phyloP scores from a whole-genome alignment of 345 rosid species.

The Populus nigra region DNA sequence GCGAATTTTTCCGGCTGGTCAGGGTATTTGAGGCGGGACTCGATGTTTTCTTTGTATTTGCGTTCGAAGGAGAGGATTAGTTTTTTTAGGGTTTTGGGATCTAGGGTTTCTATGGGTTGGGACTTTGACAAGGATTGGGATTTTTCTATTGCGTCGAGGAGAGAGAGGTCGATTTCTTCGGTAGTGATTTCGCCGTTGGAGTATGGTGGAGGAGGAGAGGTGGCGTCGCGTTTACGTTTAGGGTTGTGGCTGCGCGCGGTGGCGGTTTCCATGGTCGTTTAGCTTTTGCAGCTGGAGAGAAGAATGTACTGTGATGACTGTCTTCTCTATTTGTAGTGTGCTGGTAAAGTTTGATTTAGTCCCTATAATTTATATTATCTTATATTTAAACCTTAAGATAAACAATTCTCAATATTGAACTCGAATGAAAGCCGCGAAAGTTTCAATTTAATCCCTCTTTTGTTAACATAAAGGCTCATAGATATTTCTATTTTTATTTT shows the following conservation, averaged over 20 bases:
- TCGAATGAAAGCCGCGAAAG: no score
- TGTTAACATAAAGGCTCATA: no score
- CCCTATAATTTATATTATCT: no score
- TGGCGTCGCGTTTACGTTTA: conserved; percentile 21
- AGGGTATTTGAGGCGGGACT: conserved; percentile 89
- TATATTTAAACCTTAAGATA: no score
- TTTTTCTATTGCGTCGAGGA: conserved; percentile 82
- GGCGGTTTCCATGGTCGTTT: conserved; percentile 14
- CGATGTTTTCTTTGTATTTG: conserved; percentile 91
- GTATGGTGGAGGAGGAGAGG: background rate
- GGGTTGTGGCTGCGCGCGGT: conserved; percentile 15
- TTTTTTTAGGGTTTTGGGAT: conserved; percentile 74
- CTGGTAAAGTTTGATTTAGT: no score
- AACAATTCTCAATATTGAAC: no score
- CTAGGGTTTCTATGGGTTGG: conserved; percentile 57
- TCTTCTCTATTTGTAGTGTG: no score
- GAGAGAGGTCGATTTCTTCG: conserved; percentile 56
- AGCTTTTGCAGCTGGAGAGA: no score
- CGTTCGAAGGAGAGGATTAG: conserved; percentile 94
- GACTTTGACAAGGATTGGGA: conserved; percentile 36
- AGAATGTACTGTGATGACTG: no score
- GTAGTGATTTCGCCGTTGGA: conserved; percentile 9
- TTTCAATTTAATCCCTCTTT: no score
- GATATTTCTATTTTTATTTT: no score
- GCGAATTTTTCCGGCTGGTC: conserved; percentile 91